These are phyloP conservation scores for Monosporascus sp. DNA, from an alignment of 2,329 filamentous ascomycete genomes.

Conservation along the genomic window DNA sequence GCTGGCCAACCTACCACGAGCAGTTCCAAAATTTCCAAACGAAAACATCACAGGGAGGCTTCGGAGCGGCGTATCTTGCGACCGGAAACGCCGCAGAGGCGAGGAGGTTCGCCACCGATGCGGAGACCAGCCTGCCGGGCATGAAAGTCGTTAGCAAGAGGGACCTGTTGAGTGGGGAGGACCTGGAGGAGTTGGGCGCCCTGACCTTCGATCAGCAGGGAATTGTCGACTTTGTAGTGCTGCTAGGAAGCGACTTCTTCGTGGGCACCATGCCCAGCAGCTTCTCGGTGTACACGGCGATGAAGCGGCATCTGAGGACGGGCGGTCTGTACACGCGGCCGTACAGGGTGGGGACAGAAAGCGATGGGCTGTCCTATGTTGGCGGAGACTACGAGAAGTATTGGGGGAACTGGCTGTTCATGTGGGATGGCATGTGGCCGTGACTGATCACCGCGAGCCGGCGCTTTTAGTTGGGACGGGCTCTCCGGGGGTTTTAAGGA, in stretches of 20 bases:
- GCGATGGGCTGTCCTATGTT: conserved; percentile 37
- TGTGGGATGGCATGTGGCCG: conserved; percentile 41
- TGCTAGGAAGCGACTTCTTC: conserved; percentile 35
- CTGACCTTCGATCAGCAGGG: conserved; percentile 41
- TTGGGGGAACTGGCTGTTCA: conserved; percentile 44
- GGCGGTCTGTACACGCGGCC: conserved; percentile 36
- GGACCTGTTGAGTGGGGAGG: conserved; percentile 26
- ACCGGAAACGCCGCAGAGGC: conserved; percentile 39
- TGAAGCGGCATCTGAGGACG: conserved; percentile 37
- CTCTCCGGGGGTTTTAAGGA: too few relatives aligned
- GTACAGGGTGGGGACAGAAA: conserved; percentile 36
- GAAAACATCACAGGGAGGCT: conserved; percentile 23
- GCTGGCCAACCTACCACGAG: conserved; percentile 38
- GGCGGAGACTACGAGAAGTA: conserved; percentile 39
- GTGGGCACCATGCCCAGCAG: conserved; percentile 41
- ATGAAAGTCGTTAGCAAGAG: conserved; percentile 34
- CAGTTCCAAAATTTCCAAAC: conserved; percentile 35
- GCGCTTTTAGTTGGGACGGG: too few relatives aligned
- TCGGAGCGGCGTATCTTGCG: conserved; percentile 38
- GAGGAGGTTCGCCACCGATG: conserved; percentile 26
- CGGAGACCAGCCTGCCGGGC: conserved; percentile 25
- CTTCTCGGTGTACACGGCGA: conserved; percentile 41
- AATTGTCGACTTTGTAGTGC: conserved; percentile 35
- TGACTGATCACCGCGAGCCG: conserved; percentile 7
- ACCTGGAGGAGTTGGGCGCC: conserved; percentile 27